Conservation (phyloP, 495 filamentous ascomycete genomes). For the Haplographium delicatum region DNA sequence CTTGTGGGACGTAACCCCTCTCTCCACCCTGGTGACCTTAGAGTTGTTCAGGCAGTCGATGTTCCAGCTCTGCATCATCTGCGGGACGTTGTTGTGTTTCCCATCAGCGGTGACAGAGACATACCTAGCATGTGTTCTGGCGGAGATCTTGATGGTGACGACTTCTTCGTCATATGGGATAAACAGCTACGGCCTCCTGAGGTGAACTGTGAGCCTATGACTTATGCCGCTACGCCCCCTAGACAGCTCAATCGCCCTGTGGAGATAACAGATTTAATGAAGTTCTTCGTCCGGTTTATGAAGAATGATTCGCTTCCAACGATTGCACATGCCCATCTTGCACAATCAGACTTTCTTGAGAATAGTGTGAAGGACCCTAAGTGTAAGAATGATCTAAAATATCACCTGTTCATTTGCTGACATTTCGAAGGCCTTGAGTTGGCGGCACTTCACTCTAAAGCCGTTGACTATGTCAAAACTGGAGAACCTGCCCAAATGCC, state of each 20-base stretch:
- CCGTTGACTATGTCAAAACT: conserved; percentile 93
- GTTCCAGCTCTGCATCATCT: conserved; percentile 66
- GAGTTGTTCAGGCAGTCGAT: conserved; percentile 82
- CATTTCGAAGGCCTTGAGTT: conserved; percentile 49
- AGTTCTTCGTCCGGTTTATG: conserved; percentile 91
- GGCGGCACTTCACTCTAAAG: conserved; percentile 78
- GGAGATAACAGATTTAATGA: conserved; percentile 60
- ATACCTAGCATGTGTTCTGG: conserved; percentile 92
- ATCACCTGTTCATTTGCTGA: conserved; percentile 19
- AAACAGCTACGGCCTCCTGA: conserved; percentile 60
- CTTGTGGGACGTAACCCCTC: conserved; percentile 89
- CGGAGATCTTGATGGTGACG: conserved; percentile 93
- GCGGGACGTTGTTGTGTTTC: conserved; percentile 80
- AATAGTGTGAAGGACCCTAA: conserved; percentile 61
- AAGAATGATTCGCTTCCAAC: conserved; percentile 76
- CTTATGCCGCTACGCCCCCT: conserved; percentile 52
- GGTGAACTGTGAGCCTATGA: conserved; percentile 72
- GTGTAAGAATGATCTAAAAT: conserved; percentile 39
- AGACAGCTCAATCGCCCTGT: conserved; percentile 51
- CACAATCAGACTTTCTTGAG: conserved; percentile 58
- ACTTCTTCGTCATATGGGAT: conserved; percentile 95
- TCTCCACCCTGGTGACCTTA: conserved; percentile 88
- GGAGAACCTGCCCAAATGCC: conserved; percentile 68
- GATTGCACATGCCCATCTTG: conserved; percentile 83
- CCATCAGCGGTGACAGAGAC: conserved; percentile 76